phyloP scores from a whole-genome alignment of 2,329 filamentous ascomycete species.

The Trichoderma simmonsii region DNA sequence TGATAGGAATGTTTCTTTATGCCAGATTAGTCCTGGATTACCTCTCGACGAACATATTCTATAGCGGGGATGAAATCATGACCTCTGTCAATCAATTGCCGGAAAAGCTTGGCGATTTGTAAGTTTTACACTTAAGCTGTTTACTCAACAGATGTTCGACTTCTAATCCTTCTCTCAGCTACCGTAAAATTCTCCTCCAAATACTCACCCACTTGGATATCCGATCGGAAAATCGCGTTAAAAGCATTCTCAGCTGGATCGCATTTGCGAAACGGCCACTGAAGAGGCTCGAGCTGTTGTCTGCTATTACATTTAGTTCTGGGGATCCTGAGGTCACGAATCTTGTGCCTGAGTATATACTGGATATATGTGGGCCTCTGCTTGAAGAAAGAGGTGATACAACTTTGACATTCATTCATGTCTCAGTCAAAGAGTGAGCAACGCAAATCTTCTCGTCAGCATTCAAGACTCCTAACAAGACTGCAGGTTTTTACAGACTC shows the following conservation, averaged over 20 bases:
- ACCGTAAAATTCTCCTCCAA: not conserved
- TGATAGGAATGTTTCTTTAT: not conserved
- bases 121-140: accelerated
- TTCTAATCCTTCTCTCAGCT: not conserved
- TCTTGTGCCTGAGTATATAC: not conserved
- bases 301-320: not conserved
- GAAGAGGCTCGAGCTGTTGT: not conserved
- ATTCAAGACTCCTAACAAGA: not conserved
- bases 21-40: not conserved
- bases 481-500: not conserved
- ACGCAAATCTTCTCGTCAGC: not conserved
- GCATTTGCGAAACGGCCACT: not conserved
- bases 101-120: not conserved
- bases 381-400: not conserved
- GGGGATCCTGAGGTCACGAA: not conserved
- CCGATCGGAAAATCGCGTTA: not conserved
- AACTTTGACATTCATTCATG: not conserved
- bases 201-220: not conserved
- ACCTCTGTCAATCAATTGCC: not conserved
- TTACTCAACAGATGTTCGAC: accelerated
- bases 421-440: not conserved
- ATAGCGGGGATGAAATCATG: not conserved
- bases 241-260: not conserved
- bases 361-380: not conserved
- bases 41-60: not conserved